These are phyloP conservation scores for Didymella keratinophila DNA, from an alignment of 2,329 filamentous ascomycete genomes.

Conservation along the genomic window DNA sequence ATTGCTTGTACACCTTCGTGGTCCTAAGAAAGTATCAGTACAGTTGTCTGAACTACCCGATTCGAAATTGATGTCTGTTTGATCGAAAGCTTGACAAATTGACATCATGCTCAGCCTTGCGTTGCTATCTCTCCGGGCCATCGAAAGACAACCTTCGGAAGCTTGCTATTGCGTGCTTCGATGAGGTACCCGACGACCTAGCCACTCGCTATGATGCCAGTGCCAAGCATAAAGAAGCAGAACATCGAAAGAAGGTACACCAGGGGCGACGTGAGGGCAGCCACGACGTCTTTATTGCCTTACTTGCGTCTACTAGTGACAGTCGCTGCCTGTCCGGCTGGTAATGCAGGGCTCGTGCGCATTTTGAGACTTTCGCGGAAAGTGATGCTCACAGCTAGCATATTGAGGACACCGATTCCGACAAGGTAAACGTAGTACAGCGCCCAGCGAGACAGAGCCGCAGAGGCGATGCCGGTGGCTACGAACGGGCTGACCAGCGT, in stretches of 20 bases:
- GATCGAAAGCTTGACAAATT: too few relatives aligned
- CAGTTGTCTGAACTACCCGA: too few relatives aligned
- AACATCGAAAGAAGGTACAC: conserved; percentile 64
- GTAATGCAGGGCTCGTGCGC: background rate
- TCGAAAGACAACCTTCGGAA: conserved; percentile 67
- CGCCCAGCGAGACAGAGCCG: conserved; percentile 61
- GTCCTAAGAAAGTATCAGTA: too few relatives aligned
- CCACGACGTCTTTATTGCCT: conserved; percentile 1
- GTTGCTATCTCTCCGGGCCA: too few relatives aligned
- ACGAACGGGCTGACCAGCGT: conserved; percentile 65
- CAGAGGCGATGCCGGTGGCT: conserved; percentile 34
- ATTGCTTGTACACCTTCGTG: too few relatives aligned
- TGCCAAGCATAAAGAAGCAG: conserved; percentile 61
- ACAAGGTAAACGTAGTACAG: conserved; percentile 47
- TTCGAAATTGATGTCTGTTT: too few relatives aligned
- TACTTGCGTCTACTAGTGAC: background rate
- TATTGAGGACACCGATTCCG: conserved; percentile 2
- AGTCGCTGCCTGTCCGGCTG: background rate
- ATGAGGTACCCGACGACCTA: conserved; percentile 73
- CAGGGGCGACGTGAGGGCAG: conserved; percentile 55
- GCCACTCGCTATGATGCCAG: conserved; percentile 47
- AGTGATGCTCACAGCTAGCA: background rate
- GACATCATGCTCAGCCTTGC: too few relatives aligned
- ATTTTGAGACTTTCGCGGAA: conserved; percentile 4
- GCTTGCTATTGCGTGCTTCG: conserved; percentile 63